Conservation (phyloP, 345 rosid species). For the Lepidium didymum region DNA sequence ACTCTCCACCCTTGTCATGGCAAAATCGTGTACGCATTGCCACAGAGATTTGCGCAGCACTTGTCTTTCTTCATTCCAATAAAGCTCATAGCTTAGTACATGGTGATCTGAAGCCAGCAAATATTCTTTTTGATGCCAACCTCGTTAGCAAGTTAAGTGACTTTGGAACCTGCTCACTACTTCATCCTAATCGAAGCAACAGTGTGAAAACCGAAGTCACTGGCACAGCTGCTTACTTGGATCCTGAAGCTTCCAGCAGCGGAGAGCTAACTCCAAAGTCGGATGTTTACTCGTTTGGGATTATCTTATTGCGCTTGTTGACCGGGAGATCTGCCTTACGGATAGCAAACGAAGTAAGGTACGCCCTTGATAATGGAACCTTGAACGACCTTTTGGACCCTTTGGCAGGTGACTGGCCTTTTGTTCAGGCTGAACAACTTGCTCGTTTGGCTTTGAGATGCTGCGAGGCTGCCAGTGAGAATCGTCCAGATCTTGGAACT, state of each 20-base stretch:
- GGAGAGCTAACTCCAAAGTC: slow-evolving; percentile 85
- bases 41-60: slow-evolving; percentile 72
- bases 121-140: slow-evolving; percentile 74
- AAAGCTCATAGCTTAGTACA: slow-evolving; percentile 78
- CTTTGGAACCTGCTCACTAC: slow-evolving; percentile 69
- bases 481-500: slow-evolving; percentile 70
- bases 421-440: slow-evolving; percentile 78
- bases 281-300: slow-evolving; percentile 83
- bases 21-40: slow-evolving; percentile 76
- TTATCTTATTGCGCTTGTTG: slow-evolving; percentile 61
- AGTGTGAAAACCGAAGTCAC: slow-evolving; percentile 54
- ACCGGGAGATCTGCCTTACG: slow-evolving; percentile 69
- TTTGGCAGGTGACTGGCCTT: slow-evolving; percentile 95
- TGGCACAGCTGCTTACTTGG: slow-evolving; percentile 68
- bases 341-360: slow-evolving; percentile 59
- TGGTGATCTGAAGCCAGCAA: slow-evolving; percentile 84
- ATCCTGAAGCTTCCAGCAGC: slow-evolving; percentile 61
- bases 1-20: slow-evolving; percentile 84
- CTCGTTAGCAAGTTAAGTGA: slow-evolving; percentile 74
- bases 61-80: slow-evolving; percentile 80
- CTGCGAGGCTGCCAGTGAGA: slow-evolving; percentile 56
- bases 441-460: slow-evolving; percentile 77
- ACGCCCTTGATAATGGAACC: slow-evolving; percentile 50
- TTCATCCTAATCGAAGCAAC: slow-evolving; percentile 29
- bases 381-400: slow-evolving; percentile 68